A percentile compares a stretch with the other conserved stretches of the same genome.
Conservation (phyloP, 768 basidiomycete genomes). For the Tylopilus sp. region DNA sequence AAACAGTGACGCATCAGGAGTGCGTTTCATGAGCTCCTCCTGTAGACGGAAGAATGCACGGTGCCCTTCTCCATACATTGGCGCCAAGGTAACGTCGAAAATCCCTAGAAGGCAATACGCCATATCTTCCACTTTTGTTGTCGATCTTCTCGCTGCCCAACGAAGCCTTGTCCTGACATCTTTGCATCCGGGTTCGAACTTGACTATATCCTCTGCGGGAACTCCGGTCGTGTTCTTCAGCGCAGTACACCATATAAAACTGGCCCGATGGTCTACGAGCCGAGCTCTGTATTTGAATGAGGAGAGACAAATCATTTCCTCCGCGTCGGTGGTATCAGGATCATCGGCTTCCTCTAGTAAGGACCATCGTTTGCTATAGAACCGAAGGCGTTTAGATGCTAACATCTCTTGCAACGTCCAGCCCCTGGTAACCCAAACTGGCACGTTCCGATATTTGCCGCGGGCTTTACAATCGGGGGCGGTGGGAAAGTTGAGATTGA, state of each 20-base stretch:
- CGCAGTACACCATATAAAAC: slow-evolving; percentile 11
- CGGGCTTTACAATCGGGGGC: not conserved
- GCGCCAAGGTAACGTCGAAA: slow-evolving; percentile 27
- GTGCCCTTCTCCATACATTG: slow-evolving; percentile 26
- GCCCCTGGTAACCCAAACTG: slow-evolving; percentile 21
- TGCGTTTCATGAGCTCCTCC: slow-evolving; percentile 28
- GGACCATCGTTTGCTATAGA: slow-evolving; percentile 25
- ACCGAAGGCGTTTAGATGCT: slow-evolving; percentile 26
- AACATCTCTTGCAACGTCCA: slow-evolving; percentile 30
- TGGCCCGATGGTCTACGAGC: slow-evolving; percentile 19
- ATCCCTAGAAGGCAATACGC: slow-evolving; percentile 31
- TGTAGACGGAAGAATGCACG: slow-evolving; percentile 29
- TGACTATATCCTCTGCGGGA: slow-evolving; percentile 1
- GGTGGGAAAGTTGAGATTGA: slow-evolving; percentile 1
- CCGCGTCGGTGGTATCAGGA: slow-evolving; percentile 8
- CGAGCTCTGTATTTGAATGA: slow-evolving; percentile 20
- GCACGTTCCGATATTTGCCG: slow-evolving; percentile 8
- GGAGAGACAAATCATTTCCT: slow-evolving; percentile 3
- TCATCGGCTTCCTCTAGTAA: slow-evolving; percentile 24
- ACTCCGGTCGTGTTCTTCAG: slow-evolving; percentile 16
- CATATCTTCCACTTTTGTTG: slow-evolving; percentile 28
- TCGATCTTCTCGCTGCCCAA: slow-evolving; percentile 29
- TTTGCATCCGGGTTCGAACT: slow-evolving; percentile 14
- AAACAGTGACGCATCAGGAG: slow-evolving; percentile 21
- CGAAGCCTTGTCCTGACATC: slow-evolving; percentile 18